phyloP scores from a whole-genome alignment of 306 rosid genomes.

The Castanospermum australe region DNA sequence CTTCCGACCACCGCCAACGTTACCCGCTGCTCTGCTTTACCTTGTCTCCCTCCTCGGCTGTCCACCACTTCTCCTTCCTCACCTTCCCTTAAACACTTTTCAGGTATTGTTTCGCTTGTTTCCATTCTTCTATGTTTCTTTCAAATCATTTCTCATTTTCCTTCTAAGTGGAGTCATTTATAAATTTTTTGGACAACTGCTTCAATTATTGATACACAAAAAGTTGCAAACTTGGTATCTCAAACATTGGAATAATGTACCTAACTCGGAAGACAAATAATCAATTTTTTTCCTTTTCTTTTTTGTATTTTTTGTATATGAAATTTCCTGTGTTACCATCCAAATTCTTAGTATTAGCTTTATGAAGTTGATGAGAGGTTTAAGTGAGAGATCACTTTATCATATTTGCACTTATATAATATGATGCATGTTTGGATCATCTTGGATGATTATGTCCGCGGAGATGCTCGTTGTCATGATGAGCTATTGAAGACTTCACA shows the following conservation, averaged over 20 bases:
- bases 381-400: background rate
- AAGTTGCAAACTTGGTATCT: background rate
- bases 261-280: too few species aligned
- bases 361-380: background rate
- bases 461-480: background rate
- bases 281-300: background rate
- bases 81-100: conserved; percentile 33
- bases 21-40: conserved; percentile 50
- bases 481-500: background rate
- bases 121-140: too few species aligned
- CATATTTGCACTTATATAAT: background rate
- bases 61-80: conserved; percentile 38
- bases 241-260: background rate
- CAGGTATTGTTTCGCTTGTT: conserved; percentile 37
- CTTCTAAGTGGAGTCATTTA: too few species aligned
- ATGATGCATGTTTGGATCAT: conserved; percentile 6
- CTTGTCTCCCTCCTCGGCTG: conserved; percentile 55
- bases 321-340: background rate
- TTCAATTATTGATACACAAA: background rate
- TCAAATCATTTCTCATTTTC: background rate
- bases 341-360: background rate
- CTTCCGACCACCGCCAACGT: conserved; percentile 31
- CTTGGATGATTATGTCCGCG: background rate
- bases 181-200: background rate
- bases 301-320: too few species aligned